Percentiles rank a stretch among this genome's conserved stretches.
These are phyloP conservation scores for Aphanoascus verrucosus DNA, from an alignment of 2,329 filamentous ascomycete genomes.

Conservation along the genomic window DNA sequence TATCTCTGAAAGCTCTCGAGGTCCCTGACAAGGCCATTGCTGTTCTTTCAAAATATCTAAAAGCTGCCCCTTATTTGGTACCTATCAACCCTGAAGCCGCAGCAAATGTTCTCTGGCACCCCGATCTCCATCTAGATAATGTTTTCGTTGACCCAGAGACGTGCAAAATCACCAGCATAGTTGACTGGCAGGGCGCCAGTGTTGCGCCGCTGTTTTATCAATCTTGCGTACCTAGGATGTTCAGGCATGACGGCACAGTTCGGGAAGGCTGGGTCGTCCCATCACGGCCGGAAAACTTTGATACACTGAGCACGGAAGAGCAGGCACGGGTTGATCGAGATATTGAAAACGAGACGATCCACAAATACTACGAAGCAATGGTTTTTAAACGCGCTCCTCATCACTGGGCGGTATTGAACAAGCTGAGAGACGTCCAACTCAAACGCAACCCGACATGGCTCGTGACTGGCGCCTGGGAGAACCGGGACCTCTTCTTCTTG, in stretches of 20 bases:
- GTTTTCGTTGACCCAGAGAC: slow-evolving; percentile 7
- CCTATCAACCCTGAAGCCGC: not conserved
- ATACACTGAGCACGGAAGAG: slow-evolving; percentile 20
- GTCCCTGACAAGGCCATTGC: not conserved
- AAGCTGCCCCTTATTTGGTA: not conserved
- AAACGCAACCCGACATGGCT: slow-evolving; percentile 26
- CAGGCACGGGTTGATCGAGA: slow-evolving; percentile 21
- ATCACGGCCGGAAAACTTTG: slow-evolving; percentile 22
- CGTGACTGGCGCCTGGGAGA: slow-evolving; percentile 25
- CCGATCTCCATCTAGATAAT: slow-evolving; percentile 13
- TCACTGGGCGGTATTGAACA: slow-evolving; percentile 23
- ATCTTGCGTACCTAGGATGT: slow-evolving; percentile 23
- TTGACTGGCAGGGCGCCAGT: slow-evolving; percentile 10
- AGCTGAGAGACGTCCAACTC: slow-evolving; percentile 15
- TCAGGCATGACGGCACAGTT: slow-evolving; percentile 22
- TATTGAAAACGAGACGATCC: slow-evolving; percentile 26
- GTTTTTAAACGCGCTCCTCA: slow-evolving; percentile 22
- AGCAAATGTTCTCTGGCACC: slow-evolving; percentile 8
- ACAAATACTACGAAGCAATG: slow-evolving; percentile 29
- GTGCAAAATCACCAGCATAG: slow-evolving; percentile 6
- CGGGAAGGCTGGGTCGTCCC: slow-evolving; percentile 23
- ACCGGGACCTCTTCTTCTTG: slow-evolving; percentile 26
- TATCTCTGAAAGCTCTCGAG: not conserved
- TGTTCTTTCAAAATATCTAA: not conserved
- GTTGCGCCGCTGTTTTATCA: slow-evolving; percentile 23